Conservation (phyloP, 768 basidiomycete genomes). For the Auricularia sp. region DNA sequence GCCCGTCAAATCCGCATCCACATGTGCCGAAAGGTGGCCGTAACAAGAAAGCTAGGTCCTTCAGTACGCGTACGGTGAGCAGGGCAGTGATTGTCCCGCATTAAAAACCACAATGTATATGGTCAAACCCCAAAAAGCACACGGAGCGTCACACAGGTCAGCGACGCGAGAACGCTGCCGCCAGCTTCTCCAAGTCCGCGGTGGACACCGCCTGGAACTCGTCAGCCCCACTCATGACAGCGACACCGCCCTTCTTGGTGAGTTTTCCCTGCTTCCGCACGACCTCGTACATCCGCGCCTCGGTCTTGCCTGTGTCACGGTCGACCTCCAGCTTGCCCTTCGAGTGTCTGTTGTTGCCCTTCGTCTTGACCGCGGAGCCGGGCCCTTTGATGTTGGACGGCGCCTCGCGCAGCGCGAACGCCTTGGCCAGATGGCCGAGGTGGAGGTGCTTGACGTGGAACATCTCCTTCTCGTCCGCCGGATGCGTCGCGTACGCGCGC, state of each 20-base stretch:
- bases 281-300: slow-evolving; percentile 75
- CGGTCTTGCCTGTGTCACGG: slow-evolving; percentile 27
- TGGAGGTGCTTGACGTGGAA: slow-evolving; percentile 94
- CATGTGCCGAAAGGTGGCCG: too few species aligned
- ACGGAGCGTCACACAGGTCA: neutral
- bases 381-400: slow-evolving; percentile 35
- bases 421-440: slow-evolving; percentile 87
- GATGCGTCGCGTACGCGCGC: slow-evolving; percentile 95
- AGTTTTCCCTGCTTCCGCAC: slow-evolving; percentile 77
- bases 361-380: slow-evolving; percentile 8
- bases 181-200: slow-evolving; percentile 9
- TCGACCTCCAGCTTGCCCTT: slow-evolving; percentile 10
- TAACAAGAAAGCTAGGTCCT: too few species aligned
- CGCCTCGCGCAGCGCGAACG: slow-evolving; percentile 83
- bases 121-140: too few species aligned
- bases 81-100: too few species aligned
- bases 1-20: too few species aligned
- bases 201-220: slow-evolving; percentile 60
- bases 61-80: too few species aligned
- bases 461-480: slow-evolving; percentile 87
- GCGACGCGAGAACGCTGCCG: neutral
- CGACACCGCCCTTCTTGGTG: slow-evolving; percentile 67
- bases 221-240: slow-evolving; percentile 46
- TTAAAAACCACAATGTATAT: too few species aligned
- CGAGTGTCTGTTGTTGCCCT: slow-evolving; percentile 8